These are phyloP conservation scores for Podospora appendiculata DNA, from an alignment of 495 filamentous ascomycete genomes.

Conservation along the genomic window DNA sequence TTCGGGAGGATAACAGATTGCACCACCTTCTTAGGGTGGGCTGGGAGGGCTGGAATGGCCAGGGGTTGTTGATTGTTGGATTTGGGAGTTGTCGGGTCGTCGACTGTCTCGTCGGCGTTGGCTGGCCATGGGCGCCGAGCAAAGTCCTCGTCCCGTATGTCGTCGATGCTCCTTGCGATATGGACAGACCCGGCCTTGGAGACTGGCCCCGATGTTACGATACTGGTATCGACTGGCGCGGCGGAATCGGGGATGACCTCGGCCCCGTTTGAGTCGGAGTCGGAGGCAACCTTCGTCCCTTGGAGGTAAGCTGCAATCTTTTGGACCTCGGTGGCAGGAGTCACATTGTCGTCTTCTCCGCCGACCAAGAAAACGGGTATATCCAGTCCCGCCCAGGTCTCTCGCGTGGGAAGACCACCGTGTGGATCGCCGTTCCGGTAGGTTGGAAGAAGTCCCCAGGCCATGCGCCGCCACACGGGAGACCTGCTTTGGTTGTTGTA, in stretches of 20 bases:
- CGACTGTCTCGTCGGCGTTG: slow-evolving; percentile 27
- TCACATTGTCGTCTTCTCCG: slow-evolving; percentile 69
- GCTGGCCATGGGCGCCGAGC: slow-evolving; percentile 7
- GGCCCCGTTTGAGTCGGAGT: slow-evolving; percentile 1
- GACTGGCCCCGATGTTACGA: background rate
- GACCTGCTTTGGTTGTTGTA: slow-evolving; percentile 81
- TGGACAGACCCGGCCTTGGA: slow-evolving; percentile 6
- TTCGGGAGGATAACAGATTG: slow-evolving; percentile 65
- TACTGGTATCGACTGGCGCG: slow-evolving; percentile 30
- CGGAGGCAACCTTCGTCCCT: slow-evolving; percentile 2
- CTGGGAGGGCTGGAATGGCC: slow-evolving; percentile 34
- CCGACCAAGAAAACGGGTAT: slow-evolving; percentile 72
- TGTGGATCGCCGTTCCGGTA: slow-evolving; percentile 40
- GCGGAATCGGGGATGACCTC: slow-evolving; percentile 33
- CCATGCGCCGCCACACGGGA: slow-evolving; percentile 78
- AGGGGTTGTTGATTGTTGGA: slow-evolving; percentile 14
- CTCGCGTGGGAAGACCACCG: slow-evolving; percentile 61
- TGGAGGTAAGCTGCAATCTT: slow-evolving; percentile 45
- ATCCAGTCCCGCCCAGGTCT: slow-evolving; percentile 65
- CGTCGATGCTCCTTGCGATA: slow-evolving; percentile 23
- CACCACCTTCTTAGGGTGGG: slow-evolving; percentile 45
- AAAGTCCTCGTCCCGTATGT: slow-evolving; percentile 29
- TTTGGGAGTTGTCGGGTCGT: slow-evolving; percentile 39
- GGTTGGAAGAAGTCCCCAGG: slow-evolving; percentile 56
- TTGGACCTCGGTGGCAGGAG: slow-evolving; percentile 59